Base-by-base conservation (phyloP, 202 grass and related monocot genomes). In the Carex arenaria region DNA sequence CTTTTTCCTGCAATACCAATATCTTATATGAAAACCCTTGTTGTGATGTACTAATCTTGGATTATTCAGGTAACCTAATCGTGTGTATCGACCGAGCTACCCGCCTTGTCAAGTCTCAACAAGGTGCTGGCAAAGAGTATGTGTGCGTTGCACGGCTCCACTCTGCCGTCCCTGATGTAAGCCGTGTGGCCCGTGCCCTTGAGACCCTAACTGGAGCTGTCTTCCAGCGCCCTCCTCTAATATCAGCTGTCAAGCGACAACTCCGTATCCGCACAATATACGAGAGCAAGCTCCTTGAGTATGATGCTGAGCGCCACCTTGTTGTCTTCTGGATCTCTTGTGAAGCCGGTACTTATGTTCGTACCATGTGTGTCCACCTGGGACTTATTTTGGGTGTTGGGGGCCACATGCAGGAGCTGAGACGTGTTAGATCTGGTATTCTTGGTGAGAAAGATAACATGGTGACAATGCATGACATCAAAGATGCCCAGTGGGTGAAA, bases 21-120 rank as follows among this genome's bases (percentile, higher is more conserved):
- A 15, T 6, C 26, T 53, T 9, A 13, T 75, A 55, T 7, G 1
- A 55, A 75, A 56, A n/a, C 12, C 40, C 40, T 80, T 47, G 10
- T 26, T 63, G 40, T 80, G 55, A 13, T 80, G 36, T 43, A 53
- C 52, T 57, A 19, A 77, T 57, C 28, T 77, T 59, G 7, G 19
- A 36, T 59, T 59, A 52, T 68, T 18, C 42, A 82, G 80, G 80
- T 18, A 97, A 97, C 81, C 91, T 97, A 69, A 91, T 97, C 70
- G 94, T 97, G 86, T 97, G 94, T 90, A 74, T 97, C 14, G 94
- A 97, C 83, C 92, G 94, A 45, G 94, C 94, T 73, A 97, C 94
- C 61, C 91, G 92, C 83, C 92, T 97, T 28, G 91, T 97, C 32
- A 97, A 97, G 80, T 97, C 94, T 11, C 94, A 97, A 87, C 94